Evolutionary conservation across 805 yeast genomes (phyloP), one percentile per base, ranked within the genome.

Genomic region (Candida coleopterorum): DNA sequence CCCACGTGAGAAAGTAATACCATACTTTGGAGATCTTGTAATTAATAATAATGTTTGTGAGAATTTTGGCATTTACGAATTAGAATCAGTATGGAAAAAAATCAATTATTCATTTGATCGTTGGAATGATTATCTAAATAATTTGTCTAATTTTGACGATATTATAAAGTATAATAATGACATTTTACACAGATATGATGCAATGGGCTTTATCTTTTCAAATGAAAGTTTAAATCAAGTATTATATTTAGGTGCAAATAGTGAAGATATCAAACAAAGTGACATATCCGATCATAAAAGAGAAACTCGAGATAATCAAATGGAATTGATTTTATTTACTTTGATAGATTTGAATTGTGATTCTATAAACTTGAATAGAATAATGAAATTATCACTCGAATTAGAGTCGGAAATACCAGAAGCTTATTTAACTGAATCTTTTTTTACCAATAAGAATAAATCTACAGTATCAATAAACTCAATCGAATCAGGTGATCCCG

Each of bases 11-110:
- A 75, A 78, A 37, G 94, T 85, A 9, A 79, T 90, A 31, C 96
- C 97, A 1, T 89, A 80, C 52, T 89, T 86, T 62, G 97, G 96
- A 9, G 97, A 89, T 53, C 66, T 89, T 45, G 67, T 78, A 8
- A 77, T 87, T 12, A 64, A 64, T 44, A 72, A 66, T 42, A 15
- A 12, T 17, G 9, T 12, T 15, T 24, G 29, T 9, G 35, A 27
- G 14, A 22, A 25, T 32, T 38, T 56, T 3, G 63, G 68, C 17
- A 57, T 80, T 34, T 64, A 65, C 40, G 81, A 78, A 33, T 73
- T 84, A 43, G 85, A 81, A 41, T 71, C 75, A 31, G 74, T 79
- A 41, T 75, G 85, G 45, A 79, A 75, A 46, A 71, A 85, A 34
- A 77, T 88, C 4, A 71, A 75, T 40, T 78, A 80, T 36, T 82